Evolutionary conservation across 441 rosid genomes (phyloP), one percentile per base, ranked within the genome.

Genomic region (Croton laevigatus): DNA sequence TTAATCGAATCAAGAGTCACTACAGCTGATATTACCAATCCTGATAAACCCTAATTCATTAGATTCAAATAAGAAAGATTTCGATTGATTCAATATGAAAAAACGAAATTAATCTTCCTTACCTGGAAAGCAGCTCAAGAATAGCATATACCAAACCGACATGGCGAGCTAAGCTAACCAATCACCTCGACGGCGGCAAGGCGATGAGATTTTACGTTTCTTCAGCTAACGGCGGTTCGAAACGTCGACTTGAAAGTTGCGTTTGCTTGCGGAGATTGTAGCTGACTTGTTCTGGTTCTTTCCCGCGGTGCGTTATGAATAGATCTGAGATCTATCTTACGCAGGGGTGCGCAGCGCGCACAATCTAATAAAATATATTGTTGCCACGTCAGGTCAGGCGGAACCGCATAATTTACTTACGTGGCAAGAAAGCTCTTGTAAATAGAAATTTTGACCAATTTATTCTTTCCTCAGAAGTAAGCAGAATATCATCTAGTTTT

Each of bases 1-100:
- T 81, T 73, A 23, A 92, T 79, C 2, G 96, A 86, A 69, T 88
- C 82, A 40, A 94, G 81, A 59, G 93, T 86, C 8, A 94, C 90
- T 2, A 74, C 78, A 0, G 92, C 89, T 11, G 88, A 66, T 40
- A 72, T 61, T 8, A 81, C 64, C 32, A 71, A 34, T 38, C 90
- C 97, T 94, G 81, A 68, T 72, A 44, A 71, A 65, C 45, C 19
- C 34, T 49, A 49, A 49, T 49, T 8, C 19, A 17, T 49, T n/a
- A 49, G n/a, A 38, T 49, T 17, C 4, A 34, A 19, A 16, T 1
- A 13, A 8, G 5, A 63, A 13, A 8, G 5, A 63, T 46, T 40
- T 27, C 8, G 4, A 19, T 20, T 6, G 5, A 46, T 6, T 62
- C 17, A 19, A 34, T 49, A 49, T 49, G 19, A 49, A 14, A 49